Conservation (phyloP, 495 filamentous ascomycete species). For the Clavariopsis aquatica region DNA sequence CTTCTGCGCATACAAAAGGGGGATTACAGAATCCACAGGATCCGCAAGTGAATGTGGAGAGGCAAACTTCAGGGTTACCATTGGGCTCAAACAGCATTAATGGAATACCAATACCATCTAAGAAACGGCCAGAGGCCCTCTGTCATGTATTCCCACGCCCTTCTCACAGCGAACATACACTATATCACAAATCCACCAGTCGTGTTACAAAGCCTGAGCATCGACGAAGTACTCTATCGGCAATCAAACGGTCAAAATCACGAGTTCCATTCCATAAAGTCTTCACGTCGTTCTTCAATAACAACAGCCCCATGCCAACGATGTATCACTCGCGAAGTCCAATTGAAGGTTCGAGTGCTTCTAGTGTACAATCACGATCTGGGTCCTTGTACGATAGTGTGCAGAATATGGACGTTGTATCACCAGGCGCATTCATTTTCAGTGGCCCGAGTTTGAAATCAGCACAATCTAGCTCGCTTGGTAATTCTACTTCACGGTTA, state of each 20-base stretch:
- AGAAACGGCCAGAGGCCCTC: constrained; percentile 22
- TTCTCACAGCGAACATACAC: not conserved
- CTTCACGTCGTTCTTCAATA: constrained; percentile 25
- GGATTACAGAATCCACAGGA: not conserved
- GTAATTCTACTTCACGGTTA: constrained; percentile 20
- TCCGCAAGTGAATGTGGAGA: not conserved
- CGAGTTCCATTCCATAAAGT: constrained; percentile 25
- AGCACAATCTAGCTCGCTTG: constrained; percentile 17
- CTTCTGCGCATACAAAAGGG: not conserved
- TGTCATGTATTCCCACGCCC: constrained; percentile 19
- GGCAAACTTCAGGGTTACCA: not conserved
- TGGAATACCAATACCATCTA: not conserved
- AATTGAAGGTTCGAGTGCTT: constrained; percentile 17
- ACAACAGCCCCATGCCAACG: not conserved
- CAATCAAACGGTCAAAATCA: constrained; percentile 19
- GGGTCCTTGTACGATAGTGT: constrained; percentile 13
- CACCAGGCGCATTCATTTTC: constrained; percentile 38
- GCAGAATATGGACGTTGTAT: constrained; percentile 38
- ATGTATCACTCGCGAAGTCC: not conserved
- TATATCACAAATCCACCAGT: not conserved
- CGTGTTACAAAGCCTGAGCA: constrained; percentile 19
- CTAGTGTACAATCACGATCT: constrained; percentile 10
- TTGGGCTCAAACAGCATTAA: not conserved
- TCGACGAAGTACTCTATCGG: constrained; percentile 13
- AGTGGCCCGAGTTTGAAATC: constrained; percentile 37